Base-by-base conservation (phyloP, 2,329 filamentous ascomycete species). In the Teratosphaeria epicoccoides region DNA sequence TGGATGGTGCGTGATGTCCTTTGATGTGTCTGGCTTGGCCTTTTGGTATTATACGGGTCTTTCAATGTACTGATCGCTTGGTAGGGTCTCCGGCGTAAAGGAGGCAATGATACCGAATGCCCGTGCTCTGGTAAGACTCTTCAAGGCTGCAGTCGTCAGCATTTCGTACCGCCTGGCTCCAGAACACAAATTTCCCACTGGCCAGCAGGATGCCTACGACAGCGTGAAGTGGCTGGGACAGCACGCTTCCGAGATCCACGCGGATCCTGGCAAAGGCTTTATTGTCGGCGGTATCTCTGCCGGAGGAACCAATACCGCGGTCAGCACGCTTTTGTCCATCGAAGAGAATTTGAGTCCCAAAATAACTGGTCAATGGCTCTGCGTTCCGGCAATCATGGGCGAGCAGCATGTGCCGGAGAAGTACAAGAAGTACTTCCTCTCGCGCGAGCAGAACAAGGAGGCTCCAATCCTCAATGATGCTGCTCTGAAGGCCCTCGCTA, bases 211-310 rank as follows among this genome's bases (percentile, higher is more conserved):
- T 55, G 63, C 64, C 20, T 76, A 68, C 66, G 75, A 77, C 59
- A 69, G 68, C 5, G 52, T 76, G 45, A 62, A 71, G 61, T 77
- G 73, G 73, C 64, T 71, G 11, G 59, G 55, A 7, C 55, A 63
- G 12, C 71, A 76, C 51, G 70, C 73, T 17, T 48, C 51, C 5
- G 57, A 50, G 1, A 57, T 76, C 3, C 68, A 66, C 6, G 70
- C 70, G 9, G 68, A 76, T 51, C 68, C 71, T 0, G 61, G 63
- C 4, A 64, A 65, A 11, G 76, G 74, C 0, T 77, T 79, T 54
- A 54, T 79, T n/a, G 52, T 77, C 11, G 74, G 74, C 14, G 76
- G 76, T 0, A 68, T 69, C 1, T 76, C 72, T 10, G 74, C 76
- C 4, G 73, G 73, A 14, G 72, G 66, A 11, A 71, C 71, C 47